A percentile compares a stretch with the other conserved stretches of the same genome.
Conservation (phyloP, 305 asterid genomes). For the Vinca major region DNA sequence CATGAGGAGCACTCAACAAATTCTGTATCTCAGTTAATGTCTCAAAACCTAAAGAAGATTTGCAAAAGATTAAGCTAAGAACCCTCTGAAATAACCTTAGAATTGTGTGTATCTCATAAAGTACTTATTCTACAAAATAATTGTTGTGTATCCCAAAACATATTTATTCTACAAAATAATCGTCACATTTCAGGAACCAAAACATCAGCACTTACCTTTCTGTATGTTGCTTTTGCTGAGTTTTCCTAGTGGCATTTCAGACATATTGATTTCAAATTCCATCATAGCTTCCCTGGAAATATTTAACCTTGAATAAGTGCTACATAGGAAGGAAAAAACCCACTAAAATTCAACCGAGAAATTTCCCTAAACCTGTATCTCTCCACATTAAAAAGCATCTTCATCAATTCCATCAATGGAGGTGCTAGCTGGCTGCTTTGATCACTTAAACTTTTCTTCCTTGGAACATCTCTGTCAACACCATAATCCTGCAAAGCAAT, state of each 20-base stretch:
- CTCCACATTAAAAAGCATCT: slow-evolving; percentile 90
- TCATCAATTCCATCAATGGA: slow-evolving; percentile 51
- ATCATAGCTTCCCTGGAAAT: slow-evolving; percentile 92
- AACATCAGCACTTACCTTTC: slow-evolving; percentile 40
- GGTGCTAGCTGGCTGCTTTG: no score
- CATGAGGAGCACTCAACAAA: slow-evolving; percentile 34
- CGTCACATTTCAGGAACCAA: slow-evolving; percentile 3
- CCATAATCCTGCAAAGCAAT: slow-evolving; percentile 73
- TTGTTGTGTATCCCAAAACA: neutral
- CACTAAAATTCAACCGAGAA: slow-evolving; percentile 10
- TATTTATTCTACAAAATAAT: neutral
- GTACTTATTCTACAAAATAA: slow-evolving; percentile 7
- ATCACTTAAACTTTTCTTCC: slow-evolving; percentile 14
- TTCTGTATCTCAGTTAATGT: slow-evolving; percentile 91
- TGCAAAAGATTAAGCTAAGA: slow-evolving; percentile 13
- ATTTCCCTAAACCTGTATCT: slow-evolving; percentile 58
- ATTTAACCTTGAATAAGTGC: slow-evolving; percentile 15
- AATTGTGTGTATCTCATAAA: neutral
- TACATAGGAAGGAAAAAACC: slow-evolving; percentile 12
- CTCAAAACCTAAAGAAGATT: slow-evolving; percentile 60
- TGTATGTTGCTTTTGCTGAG: slow-evolving; percentile 86
- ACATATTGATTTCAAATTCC: slow-evolving; percentile 96
- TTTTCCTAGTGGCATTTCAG: slow-evolving; percentile 97
- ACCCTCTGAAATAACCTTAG: neutral
- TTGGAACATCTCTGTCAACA: slow-evolving; percentile 45